A percentile compares a stretch with the other conserved stretches of the same genome.
Conservation (phyloP, 179 eudicot genomes). For the Amaranthus tricolor region DNA sequence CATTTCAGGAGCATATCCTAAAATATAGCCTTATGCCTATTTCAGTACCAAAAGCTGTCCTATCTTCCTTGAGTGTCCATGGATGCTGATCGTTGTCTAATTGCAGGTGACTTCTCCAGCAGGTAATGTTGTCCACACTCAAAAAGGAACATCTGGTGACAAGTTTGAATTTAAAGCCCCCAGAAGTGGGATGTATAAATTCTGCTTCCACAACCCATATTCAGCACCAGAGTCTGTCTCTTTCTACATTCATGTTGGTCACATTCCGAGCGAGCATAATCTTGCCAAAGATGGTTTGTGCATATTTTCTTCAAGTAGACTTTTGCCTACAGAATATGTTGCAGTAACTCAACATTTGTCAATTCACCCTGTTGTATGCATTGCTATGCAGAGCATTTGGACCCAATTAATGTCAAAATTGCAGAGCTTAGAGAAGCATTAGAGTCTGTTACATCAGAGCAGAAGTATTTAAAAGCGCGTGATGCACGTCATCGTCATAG, state of each 20-base stretch:
- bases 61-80: neutral
- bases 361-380: neutral
- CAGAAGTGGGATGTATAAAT: slow-evolving; percentile 85
- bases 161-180: slow-evolving; percentile 91
- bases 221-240: slow-evolving; percentile 85
- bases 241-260: slow-evolving; percentile 92
- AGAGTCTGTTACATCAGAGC: slow-evolving; percentile 79
- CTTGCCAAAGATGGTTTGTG: slow-evolving; percentile 95
- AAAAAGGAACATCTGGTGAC: slow-evolving; percentile 85
- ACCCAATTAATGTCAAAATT: slow-evolving; percentile 84
- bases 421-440: slow-evolving; percentile 87
- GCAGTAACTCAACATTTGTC: neutral
- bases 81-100: slow-evolving; percentile 13
- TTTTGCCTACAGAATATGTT: neutral
- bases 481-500: slow-evolving; percentile 87
- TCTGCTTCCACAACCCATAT: slow-evolving; percentile 82
- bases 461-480: slow-evolving; percentile 83
- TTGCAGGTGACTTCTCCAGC: slow-evolving; percentile 75
- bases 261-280: slow-evolving; percentile 79
- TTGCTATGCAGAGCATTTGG: slow-evolving; percentile 67
- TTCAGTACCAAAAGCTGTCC: neutral
- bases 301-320: slow-evolving; percentile 3
- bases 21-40: neutral
- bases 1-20: neutral
- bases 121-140: slow-evolving; percentile 55